Conservation (phyloP, 768 basidiomycete genomes). For the Hygrocybe coccinea region DNA sequence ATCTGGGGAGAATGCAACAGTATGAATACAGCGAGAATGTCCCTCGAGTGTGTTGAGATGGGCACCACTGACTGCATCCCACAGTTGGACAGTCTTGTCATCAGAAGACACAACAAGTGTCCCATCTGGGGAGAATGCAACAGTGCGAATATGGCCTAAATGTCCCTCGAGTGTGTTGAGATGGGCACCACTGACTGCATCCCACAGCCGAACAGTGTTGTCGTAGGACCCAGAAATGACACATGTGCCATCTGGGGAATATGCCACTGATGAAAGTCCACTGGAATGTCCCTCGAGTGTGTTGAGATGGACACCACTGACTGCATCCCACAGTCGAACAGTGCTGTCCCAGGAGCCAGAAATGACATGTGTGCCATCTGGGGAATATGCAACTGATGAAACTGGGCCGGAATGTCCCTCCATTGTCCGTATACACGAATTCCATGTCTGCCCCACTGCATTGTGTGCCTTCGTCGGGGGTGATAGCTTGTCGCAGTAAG, state of each 20-base stretch:
- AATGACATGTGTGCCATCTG: too few species aligned
- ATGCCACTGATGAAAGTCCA: too few species aligned
- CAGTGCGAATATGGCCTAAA: background rate
- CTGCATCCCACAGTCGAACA: too few species aligned
- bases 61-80: too few species aligned
- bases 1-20: constrained; percentile 46
- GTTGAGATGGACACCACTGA: too few species aligned
- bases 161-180: too few species aligned
- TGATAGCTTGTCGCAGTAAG: background rate
- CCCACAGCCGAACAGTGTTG: too few species aligned
- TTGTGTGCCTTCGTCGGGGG: background rate
- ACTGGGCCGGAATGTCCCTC: constrained; percentile 4
- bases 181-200: too few species aligned
- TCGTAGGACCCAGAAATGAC: too few species aligned
- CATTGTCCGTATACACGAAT: background rate
- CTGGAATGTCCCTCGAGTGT: too few species aligned
- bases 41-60: too few species aligned
- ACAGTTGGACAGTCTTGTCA: constrained; percentile 14
- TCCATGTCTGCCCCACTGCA: background rate
- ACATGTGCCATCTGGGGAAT: too few species aligned
- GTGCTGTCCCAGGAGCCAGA: constrained; percentile 17
- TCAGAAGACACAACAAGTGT: constrained; percentile 12
- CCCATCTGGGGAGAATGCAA: constrained; percentile 19
- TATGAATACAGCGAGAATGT: constrained; percentile 5
- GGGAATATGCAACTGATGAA: background rate